Evolutionary conservation across 2,329 filamentous ascomycete species (phyloP).

Genomic region (Fusarium keratoplasticum): DNA sequence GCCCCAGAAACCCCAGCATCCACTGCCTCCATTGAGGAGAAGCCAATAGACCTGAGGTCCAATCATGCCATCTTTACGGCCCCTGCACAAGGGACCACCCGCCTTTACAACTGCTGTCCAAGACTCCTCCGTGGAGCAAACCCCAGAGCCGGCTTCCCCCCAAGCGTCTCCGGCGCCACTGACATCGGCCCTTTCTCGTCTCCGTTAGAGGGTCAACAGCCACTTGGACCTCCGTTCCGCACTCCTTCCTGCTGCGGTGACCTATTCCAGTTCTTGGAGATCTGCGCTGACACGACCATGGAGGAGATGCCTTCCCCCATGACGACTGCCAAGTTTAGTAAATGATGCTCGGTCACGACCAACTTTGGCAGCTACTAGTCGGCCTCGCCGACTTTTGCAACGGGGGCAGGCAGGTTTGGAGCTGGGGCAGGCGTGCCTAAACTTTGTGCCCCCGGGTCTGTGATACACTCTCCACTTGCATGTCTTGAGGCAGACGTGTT

Average conservation of each 20-base stretch:
- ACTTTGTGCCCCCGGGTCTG: constrained; percentile 12
- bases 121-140: constrained; percentile 16
- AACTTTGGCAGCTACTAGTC: background rate
- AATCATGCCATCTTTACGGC: background rate
- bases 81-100: constrained; percentile 16
- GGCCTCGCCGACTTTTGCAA: constrained; percentile 2
- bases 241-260: background rate
- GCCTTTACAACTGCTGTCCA: background rate
- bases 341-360: constrained; percentile 17
- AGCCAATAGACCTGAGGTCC: constrained; percentile 17
- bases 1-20: constrained; percentile 23
- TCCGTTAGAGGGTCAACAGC: constrained; percentile 25
- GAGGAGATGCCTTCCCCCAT: constrained; percentile 31
- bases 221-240: constrained; percentile 23
- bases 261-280: constrained; percentile 10
- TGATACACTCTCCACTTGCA: constrained; percentile 27
- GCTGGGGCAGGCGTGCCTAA: constrained; percentile 1
- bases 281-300: constrained; percentile 20
- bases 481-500: constrained; percentile 15
- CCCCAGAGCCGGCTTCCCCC: constrained; percentile 18
- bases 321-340: constrained; percentile 46
- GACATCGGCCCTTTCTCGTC: constrained; percentile 43
- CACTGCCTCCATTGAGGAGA: constrained; percentile 30
- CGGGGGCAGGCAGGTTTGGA: background rate
- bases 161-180: constrained; percentile 37